Evolutionary conservation across 345 rosid genomes (phyloP).

Genomic region (Citrus sp.): DNA sequence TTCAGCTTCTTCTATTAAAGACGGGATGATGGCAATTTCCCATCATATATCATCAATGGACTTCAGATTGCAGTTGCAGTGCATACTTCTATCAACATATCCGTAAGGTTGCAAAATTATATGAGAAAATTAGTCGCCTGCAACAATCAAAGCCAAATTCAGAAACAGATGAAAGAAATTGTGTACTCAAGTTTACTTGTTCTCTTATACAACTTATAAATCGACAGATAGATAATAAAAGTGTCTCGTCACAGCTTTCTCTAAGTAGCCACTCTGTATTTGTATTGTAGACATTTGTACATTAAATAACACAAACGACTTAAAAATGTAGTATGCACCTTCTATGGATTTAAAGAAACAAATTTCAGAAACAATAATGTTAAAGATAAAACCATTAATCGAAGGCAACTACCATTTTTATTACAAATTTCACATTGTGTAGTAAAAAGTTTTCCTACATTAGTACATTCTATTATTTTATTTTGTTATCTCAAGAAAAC

Average conservation of each 20-base stretch:
- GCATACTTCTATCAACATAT: conserved; percentile 1
- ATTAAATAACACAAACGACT: background rate
- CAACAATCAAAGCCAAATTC: conserved; percentile 1
- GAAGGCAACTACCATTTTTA: background rate
- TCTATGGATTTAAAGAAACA: background rate
- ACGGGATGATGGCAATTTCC: background rate
- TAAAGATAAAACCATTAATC: background rate
- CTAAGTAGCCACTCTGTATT: background rate
- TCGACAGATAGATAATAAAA: background rate
- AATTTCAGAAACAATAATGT: background rate
- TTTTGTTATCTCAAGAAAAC: background rate
- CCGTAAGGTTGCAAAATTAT: conserved; percentile 7
- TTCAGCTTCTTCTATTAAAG: background rate
- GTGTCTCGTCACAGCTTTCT: background rate
- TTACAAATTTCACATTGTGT: background rate
- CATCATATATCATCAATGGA: background rate
- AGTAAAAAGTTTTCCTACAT: background rate
- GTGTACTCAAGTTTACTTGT: background rate
- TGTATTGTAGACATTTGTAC: background rate
- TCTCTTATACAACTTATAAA: background rate
- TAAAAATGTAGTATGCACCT: background rate
- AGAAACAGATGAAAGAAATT: background rate
- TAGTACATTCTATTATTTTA: background rate
- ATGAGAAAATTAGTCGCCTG: conserved; percentile 11
- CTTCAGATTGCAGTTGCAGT: background rate